Base-by-base conservation (phyloP, 805 yeast species). In the Wilhelminamyces savonicus region DNA sequence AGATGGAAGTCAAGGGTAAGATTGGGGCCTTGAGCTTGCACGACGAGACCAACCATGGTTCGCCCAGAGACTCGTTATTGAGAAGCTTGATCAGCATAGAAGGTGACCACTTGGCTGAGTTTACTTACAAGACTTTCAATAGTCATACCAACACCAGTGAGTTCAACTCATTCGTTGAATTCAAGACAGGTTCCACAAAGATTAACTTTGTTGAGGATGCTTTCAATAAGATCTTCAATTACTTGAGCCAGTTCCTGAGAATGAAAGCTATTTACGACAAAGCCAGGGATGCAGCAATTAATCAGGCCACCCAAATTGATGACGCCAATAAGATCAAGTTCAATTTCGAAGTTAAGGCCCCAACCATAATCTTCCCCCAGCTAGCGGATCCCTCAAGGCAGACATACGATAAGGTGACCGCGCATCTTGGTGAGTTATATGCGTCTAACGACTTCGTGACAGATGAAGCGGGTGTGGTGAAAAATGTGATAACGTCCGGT, bases 201-300 rank as follows among this genome's bases (percentile, higher is more conserved):
- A 56, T 92, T 4, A 82, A 78, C 50, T 83, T 88, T 48, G 78
- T 86, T 13, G 95, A 90, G 44, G 82, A 77, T 35, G 82, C 97
- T 0, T 69, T 87, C 34, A 68, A 77, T 20, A 71, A 78, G 40
- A 70, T 94, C 8, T 46, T 81, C 18, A 64, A 70, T 8, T 90
- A 76, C 44, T 59, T 86, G 44, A 74, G 74, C 40, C 82, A 81
- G 42, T 83, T 94, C 46, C 80, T 76, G 35, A 72, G 72, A 42
- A 85, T 90, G 95, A 92, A 92, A 54, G 74, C 73, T 4, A 66
- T 88, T n/a, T 94, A 83, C 53, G 98, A 92, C 46, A 63, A 72
- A 13, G 94, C 97, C 0, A 71, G 97, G 34, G 85, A 81, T 45
- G 84, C 87, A 8, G 95, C 97, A 0, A 72, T 86, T 41, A 74